Conservation (phyloP, 139 green algal genomes). For the Chlorella sp. region DNA sequence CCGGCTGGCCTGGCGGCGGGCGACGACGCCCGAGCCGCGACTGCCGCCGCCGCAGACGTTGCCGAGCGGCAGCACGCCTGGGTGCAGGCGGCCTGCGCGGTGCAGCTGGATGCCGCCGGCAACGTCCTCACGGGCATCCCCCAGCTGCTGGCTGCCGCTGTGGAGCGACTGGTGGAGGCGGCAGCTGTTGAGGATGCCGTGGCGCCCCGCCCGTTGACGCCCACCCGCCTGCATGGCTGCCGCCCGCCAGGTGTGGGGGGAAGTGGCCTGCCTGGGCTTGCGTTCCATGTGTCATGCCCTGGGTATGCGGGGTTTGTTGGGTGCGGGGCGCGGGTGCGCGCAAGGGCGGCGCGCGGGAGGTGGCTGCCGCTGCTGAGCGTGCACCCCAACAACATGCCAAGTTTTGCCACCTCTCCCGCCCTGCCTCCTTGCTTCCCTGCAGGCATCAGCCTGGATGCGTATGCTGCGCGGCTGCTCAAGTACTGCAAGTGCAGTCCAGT, state of each 20-base stretch:
- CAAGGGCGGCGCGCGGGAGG: too few species aligned
- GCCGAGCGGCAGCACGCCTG: background rate
- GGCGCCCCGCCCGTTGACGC: background rate
- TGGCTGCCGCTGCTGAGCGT: too few species aligned
- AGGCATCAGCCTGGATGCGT: constrained; percentile 71
- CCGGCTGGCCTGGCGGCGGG: background rate
- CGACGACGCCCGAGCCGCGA: background rate
- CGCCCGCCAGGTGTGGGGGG: background rate
- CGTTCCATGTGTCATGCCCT: too few species aligned
- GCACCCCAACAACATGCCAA: too few species aligned
- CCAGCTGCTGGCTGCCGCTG: background rate
- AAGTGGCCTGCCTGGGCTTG: too few species aligned
- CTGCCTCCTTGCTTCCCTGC: constrained; percentile 34
- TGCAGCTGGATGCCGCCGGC: constrained; percentile 5
- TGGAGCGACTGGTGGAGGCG: background rate
- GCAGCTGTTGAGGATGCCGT: background rate
- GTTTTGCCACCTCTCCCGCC: too few species aligned
- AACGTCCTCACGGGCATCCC: constrained; percentile 21
- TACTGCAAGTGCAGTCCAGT: constrained; percentile 83
- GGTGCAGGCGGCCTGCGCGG: background rate
- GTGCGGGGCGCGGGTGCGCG: too few species aligned
- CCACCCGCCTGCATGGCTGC: constrained; percentile 32
- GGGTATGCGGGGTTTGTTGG: too few species aligned
- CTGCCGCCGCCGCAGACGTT: background rate
- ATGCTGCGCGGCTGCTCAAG: constrained; percentile 76